A percentile compares a stretch with the other conserved stretches of the same genome.
Conservation (phyloP, 805 yeast species). For the Candida silvicultrix region DNA sequence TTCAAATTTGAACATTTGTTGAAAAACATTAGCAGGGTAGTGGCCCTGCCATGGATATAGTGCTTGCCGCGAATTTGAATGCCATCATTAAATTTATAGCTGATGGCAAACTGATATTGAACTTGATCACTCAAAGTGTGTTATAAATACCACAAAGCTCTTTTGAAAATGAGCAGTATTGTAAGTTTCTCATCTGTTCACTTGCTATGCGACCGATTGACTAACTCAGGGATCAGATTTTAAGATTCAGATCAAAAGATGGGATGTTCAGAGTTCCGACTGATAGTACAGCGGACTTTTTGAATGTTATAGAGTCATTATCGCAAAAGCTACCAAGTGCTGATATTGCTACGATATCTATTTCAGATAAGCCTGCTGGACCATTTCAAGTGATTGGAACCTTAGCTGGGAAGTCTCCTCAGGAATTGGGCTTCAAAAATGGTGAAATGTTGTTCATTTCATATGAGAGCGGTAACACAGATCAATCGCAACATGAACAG, state of each 20-base stretch:
- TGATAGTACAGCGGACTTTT: conserved; percentile 38
- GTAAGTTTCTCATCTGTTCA: too few species aligned
- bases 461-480: conserved; percentile 12
- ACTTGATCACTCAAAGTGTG: too few species aligned
- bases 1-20: neutral
- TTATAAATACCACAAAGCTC: neutral
- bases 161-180: conserved; percentile 5
- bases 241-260: conserved; percentile 77
- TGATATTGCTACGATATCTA: conserved; percentile 20
- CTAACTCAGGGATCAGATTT: conserved; percentile 33
- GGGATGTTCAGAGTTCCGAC: conserved; percentile 71
- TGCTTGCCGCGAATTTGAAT: neutral
- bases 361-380: conserved; percentile 23
- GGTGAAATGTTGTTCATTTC: conserved; percentile 41
- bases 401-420: conserved; percentile 25
- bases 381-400: conserved; percentile 20
- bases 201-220: neutral
- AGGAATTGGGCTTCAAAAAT: conserved; percentile 36
- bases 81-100: neutral
- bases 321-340: conserved; percentile 16
- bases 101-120: neutral
- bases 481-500: conserved; percentile 1
- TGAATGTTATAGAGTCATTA: conserved; percentile 36
- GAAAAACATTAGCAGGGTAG: too few species aligned
- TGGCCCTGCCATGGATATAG: too few species aligned